Evolutionary conservation across 1,284 basidiomycete species (phyloP).

Genomic region (Cutaneotrichosporon mucoides): DNA sequence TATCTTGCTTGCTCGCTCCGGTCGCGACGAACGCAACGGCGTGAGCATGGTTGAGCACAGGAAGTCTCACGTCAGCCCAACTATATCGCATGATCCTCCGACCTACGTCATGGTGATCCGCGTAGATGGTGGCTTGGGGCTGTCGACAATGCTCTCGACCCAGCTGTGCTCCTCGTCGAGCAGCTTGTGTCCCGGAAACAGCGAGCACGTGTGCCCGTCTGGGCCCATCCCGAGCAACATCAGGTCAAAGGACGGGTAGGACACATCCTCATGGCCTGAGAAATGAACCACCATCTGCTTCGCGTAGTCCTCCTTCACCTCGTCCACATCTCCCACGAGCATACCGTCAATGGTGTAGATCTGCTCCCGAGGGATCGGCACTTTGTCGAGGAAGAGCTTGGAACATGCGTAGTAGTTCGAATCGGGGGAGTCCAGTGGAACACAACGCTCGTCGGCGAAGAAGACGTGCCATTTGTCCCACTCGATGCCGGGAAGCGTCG

Average conservation of each 20-base stretch:
- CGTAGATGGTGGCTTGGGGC: conserved; percentile 85
- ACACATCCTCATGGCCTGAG: conserved; percentile 79
- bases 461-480: conserved; percentile 99
- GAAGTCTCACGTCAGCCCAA: conserved; percentile 51
- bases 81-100: neutral
- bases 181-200: conserved; percentile 90
- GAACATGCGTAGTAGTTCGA: conserved; percentile 81
- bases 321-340: conserved; percentile 57
- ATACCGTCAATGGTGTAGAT: conserved; percentile 79
- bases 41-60: conserved; percentile 86
- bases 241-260: conserved; percentile 92
- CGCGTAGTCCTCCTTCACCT: conserved; percentile 88
- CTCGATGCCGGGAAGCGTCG: conserved; percentile 64
- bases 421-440: conserved; percentile 85
- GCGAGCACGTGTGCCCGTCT: conserved; percentile 93
- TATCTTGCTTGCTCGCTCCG: conserved; percentile 79
- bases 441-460: conserved; percentile 92
- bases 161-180: conserved; percentile 81
- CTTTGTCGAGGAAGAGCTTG: conserved; percentile 73
- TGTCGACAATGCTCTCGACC: conserved; percentile 90
- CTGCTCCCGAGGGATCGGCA: conserved; percentile 65
- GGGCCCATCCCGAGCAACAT: conserved; percentile 90
- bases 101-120: conserved; percentile 65
- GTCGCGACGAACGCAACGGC: conserved; percentile 82
- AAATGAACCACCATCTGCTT: conserved; percentile 87